These are phyloP conservation scores for slime mould (Dictyostelium discoideum) DNA, from an alignment of 78 protist genomes.

Conservation along the genomic window dicty_2.7 NC_007091.3:3749501-3750000, in stretches of 20 bases:
- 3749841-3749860: neutral
- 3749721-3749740: neutral
- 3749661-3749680: neutral
- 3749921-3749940: neutral
- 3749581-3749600: neutral
- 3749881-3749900: neutral
- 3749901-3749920: no score
- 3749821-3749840: neutral
- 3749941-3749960: neutral
- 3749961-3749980: neutral
- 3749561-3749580: neutral
- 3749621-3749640: neutral
- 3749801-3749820: neutral
- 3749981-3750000: conserved; percentile 1
- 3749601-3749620: neutral
- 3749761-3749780: neutral
- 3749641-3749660: neutral
- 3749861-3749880: neutral
- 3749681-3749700: neutral
- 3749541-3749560: neutral
- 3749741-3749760: neutral
- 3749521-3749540: neutral
- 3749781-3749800: neutral
- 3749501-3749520: neutral
- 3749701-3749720: neutral